phyloP scores from a whole-genome alignment of 768 basidiomycete species.

The Sporobolomyces roseus region DNA sequence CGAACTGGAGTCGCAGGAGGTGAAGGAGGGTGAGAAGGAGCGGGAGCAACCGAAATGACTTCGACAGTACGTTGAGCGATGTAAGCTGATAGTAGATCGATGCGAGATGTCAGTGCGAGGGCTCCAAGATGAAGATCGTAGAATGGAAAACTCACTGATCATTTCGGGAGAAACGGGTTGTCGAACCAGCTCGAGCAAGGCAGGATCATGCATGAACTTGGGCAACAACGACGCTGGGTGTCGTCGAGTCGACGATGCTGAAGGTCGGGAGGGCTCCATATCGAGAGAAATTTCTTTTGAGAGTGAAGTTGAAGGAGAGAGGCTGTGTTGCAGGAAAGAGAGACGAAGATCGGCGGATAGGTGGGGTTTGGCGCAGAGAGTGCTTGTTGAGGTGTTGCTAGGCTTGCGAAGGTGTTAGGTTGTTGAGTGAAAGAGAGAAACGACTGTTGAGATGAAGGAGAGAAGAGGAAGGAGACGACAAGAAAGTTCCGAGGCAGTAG shows the following conservation, averaged over 20 bases:
- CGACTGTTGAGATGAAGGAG: neutral
- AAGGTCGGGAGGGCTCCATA: constrained; percentile 19
- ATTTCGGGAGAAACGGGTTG: constrained; percentile 76
- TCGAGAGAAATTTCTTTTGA: no score
- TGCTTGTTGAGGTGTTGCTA: neutral
- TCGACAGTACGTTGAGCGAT: constrained; percentile 72
- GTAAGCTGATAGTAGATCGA: constrained; percentile 51
- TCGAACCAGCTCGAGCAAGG: constrained; percentile 71
- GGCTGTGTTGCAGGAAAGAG: no score
- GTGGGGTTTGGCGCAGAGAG: neutral
- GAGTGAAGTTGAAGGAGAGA: no score
- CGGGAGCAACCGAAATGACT: constrained; percentile 59
- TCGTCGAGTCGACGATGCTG: constrained; percentile 38
- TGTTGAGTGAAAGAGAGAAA: neutral
- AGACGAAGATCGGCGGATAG: no score
- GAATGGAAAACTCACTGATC: constrained; percentile 55
- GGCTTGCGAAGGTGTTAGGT: no score
- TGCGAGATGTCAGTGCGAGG: neutral
- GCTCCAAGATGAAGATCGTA: neutral
- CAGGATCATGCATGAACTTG: constrained; percentile 69
- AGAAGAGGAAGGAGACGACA: neutral
- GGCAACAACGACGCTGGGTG: constrained; percentile 77
- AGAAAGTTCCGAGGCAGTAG: constrained; percentile 1
- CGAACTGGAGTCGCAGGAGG: constrained; percentile 67
- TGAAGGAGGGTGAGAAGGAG: constrained; percentile 55